Base-by-base conservation (phyloP, 2,329 filamentous ascomycete genomes). In the Aotearoamyces nothofagi region DNA sequence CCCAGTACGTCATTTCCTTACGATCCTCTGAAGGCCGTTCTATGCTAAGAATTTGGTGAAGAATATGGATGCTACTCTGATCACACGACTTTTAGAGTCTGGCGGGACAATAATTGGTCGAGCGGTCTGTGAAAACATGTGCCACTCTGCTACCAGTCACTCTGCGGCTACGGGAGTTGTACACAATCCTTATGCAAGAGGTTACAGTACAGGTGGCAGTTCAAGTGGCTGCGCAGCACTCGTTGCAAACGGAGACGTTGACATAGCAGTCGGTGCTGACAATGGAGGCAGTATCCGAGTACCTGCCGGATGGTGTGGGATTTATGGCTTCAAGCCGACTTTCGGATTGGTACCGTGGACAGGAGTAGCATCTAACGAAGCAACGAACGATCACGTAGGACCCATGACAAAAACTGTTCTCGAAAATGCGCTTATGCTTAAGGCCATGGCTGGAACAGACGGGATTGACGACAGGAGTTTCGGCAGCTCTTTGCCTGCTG, bases 211-310 rank as follows among this genome's bases (percentile, higher is more conserved):
- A 0, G 73, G 73, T 6, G 72, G 73, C 4, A 65, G 59, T 7
- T 66, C 65, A 0, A 72, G 72, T 11, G 73, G 73, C 9, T 70
- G 76, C 42, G 69, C 59, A 0, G 66, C 62, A 0, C 49, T 74
- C 4, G 40, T 75, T 10, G 33, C 27, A 17, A 39, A 74, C 2
- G 71, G 70, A 2, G 36, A 50, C 2, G 50, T 56, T 5, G 57
- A 63, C 30, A 46, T 58, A 13, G 56, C 57, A 0, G 55, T 73
- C 9, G 68, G 66, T 1, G 73, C 69, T 0, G 71, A 76, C 42
- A 61, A 74, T 24, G 60, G 56, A 1, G 61, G 61, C 3, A 55
- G 49, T 12, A 45, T 49, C 12, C 32, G 46, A n/a, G 37, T 45
- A 6, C 44, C 45, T 4, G 56, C 60, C 2, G 57, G 60, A 48